Evolutionary conservation across 225 moss, liverwort and hornwort species (phyloP), one percentile per base, ranked within the genome.

Genomic region (Bryum argenteum): DNA sequence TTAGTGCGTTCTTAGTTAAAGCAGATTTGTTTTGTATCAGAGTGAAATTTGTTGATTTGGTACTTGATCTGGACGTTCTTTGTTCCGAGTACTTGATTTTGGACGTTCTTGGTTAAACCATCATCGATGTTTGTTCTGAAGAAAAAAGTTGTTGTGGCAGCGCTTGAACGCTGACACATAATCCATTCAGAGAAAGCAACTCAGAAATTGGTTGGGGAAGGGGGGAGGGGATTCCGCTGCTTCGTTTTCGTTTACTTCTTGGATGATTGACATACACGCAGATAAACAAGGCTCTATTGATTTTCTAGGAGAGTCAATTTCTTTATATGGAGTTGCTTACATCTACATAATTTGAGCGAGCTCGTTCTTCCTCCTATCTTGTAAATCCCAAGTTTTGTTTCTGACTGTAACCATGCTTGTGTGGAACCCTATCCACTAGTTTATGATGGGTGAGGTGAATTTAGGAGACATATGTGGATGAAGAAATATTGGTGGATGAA

Each of bases 31-130:
- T n/a, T n/a, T n/a, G n/a, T n/a, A n/a, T n/a, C n/a, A n/a, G n/a
- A n/a, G n/a, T n/a, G n/a, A n/a, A n/a, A n/a, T n/a, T n/a, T n/a
- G n/a, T n/a, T n/a, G n/a, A n/a, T 39, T 57, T 17, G 0, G 6
- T 43, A 41, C 48, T 26, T 69, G 19, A 55, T 40, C 26, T 42
- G 64, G 42, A 39, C 8, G 55, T 65, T 61, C 41, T 70, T 17
- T 1, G 43, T 42, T 58, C 4, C 18, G 51, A 26, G 6, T 42
- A 40, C 47, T 24, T 69, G 18, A 55, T 39, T 40, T 16, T 42
- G 69, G 41, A 38, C 8, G 54, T 65, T 61, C 40, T 70, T 17
- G 2, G 43, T 42, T 58, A 7, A 18, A 51, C 26, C 26, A 26
- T 26, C 26, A 26, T 26, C 26, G 26, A 26, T 33, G 33, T 33